Evolutionary conservation across 768 basidiomycete species (phyloP), one percentile per base, ranked within the genome.

Genomic region (Leccinum subgranulosum): DNA sequence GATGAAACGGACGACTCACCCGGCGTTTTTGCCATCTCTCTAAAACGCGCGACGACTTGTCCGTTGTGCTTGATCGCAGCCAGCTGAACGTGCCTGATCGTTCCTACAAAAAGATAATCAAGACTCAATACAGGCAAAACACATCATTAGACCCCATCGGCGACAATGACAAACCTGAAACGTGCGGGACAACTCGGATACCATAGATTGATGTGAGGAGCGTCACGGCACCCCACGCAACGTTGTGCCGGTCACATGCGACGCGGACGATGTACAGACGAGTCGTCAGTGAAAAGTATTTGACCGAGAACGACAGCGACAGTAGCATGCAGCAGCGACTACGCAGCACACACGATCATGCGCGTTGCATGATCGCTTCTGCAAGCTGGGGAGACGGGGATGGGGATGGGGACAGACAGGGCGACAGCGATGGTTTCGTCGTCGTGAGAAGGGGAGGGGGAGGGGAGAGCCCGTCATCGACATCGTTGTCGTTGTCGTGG

Each of bases 241-340:
- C 81, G 4, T 80, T 81, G 66, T 92, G 85, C 56, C 90, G 89
- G 49, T 92, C 90, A 53, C 94, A 78, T 28, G 87, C 87, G 25
- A 94, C 90, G 46, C 93, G 88, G 47, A 95, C 82, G 66, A 96
- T 94, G 64, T 87, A 91, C 0, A 94, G 77, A 60, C 87, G 85
- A 4, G 92, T 96, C 12, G 80, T 81, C 0, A 92, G 88, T 0
- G 93, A 94, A 63, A 86, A 91, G 65, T 95, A 96, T 70, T 94
- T 92, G 55, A 95, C 94, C 23, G 23, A 23, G 23, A 23, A 23
- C 23, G 23, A 23, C 23, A 23, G 23, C 23, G 23, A 23, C 23
- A 23, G 23, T 23, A 23, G 23, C 23, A 23, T 23, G 23, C 23
- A 23, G 23, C 23, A 23, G 23, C 23, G 23, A 23, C 23, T 23